A percentile compares a stretch with the other conserved stretches of the same genome.
Conservation (phyloP, 208 protist genomes). For the Crithidia fasciculata region DNA sequence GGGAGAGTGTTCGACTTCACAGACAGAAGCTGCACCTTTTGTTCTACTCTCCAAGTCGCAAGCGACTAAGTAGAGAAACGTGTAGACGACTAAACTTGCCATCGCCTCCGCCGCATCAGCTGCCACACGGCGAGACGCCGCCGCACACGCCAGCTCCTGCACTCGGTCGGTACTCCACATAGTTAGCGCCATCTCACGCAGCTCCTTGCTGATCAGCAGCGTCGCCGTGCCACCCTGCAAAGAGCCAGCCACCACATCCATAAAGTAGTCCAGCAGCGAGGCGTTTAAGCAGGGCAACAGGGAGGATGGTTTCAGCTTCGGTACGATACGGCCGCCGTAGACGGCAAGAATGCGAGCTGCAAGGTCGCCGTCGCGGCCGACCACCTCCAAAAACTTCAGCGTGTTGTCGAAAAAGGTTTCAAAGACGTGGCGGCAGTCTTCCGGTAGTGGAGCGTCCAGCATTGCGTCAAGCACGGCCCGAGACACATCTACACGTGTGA, state of each 20-base stretch:
- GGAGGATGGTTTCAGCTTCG: conserved; percentile 48
- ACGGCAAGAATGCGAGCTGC: conserved; percentile 55
- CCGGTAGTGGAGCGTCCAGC: conserved; percentile 45
- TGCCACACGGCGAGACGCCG: conserved; percentile 7
- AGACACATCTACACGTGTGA: conserved; percentile 2
- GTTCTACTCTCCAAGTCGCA: background rate
- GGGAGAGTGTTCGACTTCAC: background rate
- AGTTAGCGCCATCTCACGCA: conserved; percentile 13
- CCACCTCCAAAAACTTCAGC: conserved; percentile 52
- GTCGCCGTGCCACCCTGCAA: background rate
- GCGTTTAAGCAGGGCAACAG: conserved; percentile 58
- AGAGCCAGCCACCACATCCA: conserved; percentile 55
- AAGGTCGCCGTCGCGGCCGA: conserved; percentile 53
- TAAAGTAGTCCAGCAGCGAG: conserved; percentile 55
- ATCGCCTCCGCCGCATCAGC: conserved; percentile 20
- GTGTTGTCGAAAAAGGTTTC: conserved; percentile 61
- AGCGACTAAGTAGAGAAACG: conserved; percentile 26
- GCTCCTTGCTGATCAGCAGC: conserved; percentile 27
- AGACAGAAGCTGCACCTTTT: background rate
- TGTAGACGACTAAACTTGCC: conserved; percentile 25
- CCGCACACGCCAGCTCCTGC: conserved; percentile 3
- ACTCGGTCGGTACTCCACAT: conserved; percentile 20
- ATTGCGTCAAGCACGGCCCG: conserved; percentile 43
- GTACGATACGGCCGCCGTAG: conserved; percentile 55
- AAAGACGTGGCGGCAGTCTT: conserved; percentile 56